Conservation (phyloP, 306 rosid species). For the Cucurbita moschata region DNA sequence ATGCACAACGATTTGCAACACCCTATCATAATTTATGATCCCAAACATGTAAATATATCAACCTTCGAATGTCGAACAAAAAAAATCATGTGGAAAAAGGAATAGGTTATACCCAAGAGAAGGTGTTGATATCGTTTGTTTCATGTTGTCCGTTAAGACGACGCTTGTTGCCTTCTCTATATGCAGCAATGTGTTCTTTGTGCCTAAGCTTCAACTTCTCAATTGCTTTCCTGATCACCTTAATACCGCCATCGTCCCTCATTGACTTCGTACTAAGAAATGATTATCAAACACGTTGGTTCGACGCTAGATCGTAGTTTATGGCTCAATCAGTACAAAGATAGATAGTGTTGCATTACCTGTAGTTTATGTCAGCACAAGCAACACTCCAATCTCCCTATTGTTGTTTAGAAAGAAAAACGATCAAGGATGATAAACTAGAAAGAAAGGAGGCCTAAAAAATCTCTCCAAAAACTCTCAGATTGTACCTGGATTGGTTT, state of each 20-base stretch:
- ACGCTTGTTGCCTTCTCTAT: slow-evolving; percentile 94
- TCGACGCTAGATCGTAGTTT: background rate
- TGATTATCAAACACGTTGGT: background rate
- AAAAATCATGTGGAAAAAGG: background rate
- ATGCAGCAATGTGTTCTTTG: slow-evolving; percentile 76
- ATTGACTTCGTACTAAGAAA: slow-evolving; percentile 62
- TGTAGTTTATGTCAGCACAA: slow-evolving; percentile 95
- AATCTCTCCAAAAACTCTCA: background rate
- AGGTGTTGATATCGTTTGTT: slow-evolving; percentile 71
- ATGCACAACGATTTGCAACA: slow-evolving; percentile 94
- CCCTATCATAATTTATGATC: slow-evolving; percentile 29
- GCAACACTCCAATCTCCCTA: slow-evolving; percentile 99
- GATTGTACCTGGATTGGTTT: slow-evolving; percentile 66
- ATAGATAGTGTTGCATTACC: slow-evolving; percentile 21
- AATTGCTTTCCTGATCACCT: slow-evolving; percentile 66
- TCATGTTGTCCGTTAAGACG: slow-evolving; percentile 85
- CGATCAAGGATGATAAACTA: background rate
- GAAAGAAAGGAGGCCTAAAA: background rate
- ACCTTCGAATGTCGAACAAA: background rate
- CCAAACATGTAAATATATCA: background rate
- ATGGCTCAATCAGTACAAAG: background rate
- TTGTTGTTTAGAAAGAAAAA: background rate
- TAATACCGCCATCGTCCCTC: slow-evolving; percentile 72
- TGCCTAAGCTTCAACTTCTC: slow-evolving; percentile 61
- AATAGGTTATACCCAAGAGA: slow-evolving; percentile 57